These are phyloP conservation scores for Rhizopogon sp. DNA, from an alignment of 768 basidiomycete genomes.

Conservation along the genomic window DNA sequence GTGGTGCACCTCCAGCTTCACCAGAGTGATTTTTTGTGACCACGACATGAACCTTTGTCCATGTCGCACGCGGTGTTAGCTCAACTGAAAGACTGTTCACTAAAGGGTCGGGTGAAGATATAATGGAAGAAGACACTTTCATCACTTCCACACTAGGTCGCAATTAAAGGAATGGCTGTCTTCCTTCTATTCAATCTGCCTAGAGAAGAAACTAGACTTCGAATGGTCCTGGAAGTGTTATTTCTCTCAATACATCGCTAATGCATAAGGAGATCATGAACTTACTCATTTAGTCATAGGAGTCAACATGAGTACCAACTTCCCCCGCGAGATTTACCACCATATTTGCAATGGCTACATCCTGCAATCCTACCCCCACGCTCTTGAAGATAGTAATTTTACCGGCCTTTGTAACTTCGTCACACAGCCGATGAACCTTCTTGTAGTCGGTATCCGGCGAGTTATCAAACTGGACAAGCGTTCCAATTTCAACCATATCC, in stretches of 20 bases:
- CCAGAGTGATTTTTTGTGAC: no score
- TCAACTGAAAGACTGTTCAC: no score
- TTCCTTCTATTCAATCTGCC: no score
- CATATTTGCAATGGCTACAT: conserved; percentile 73
- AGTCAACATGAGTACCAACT: conserved; percentile 44
- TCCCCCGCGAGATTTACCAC: conserved; percentile 59
- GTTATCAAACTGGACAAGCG: conserved; percentile 35
- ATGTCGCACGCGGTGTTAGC: no score
- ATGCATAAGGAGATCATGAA: not conserved
- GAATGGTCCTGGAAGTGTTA: not conserved
- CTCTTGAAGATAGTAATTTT: conserved; percentile 82
- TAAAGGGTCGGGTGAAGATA: no score
- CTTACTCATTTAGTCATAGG: conserved; percentile 33
- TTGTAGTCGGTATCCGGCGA: conserved; percentile 4
- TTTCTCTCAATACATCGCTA: not conserved
- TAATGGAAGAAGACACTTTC: no score
- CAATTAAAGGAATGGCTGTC: no score
- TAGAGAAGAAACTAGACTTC: not conserved
- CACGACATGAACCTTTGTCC: no score
- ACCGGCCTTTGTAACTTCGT: conserved; percentile 23
- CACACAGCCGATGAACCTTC: conserved; percentile 7
- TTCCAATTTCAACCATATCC: conserved; percentile 65
- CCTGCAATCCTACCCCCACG: conserved; percentile 84
- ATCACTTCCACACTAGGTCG: no score
- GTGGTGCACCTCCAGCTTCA: no score